Base-by-base conservation (phyloP, 176 grass and related monocot species). In the Zizania latifolia region DNA sequence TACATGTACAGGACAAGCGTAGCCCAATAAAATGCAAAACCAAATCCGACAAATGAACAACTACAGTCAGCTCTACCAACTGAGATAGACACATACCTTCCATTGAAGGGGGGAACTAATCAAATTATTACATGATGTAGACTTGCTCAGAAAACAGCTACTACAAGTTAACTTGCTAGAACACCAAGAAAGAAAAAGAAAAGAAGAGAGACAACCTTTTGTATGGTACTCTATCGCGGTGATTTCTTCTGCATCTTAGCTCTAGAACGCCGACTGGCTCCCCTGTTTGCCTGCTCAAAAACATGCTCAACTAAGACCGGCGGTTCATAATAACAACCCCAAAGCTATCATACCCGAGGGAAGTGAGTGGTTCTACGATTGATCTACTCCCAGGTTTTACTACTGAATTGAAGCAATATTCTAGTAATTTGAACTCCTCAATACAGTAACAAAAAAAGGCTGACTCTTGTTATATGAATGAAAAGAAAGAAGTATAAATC, bases 191-290 rank as follows among this genome's bases (percentile, higher is more conserved):
- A 2, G 3, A 51, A 51, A 51, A 51, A n/a, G 34, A 6, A 51
- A 19, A 51, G n/a, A 11, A 27, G 44, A 16, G 41, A 32, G 17
- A 71, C 8, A 28, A 6, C 21, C 15, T 38, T 15, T 28, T 26
- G 39, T 62, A 36, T 35, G 29, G 9, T 31, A 61, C 16, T 78
- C 70, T 71, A 83, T 50, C 16, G 6, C 36, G 70, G 71, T 22
- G 71, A 90, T 88, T 94, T 90, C 67, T 86, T 94, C n/a, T 43
- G 85, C 51, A 89, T 91, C 77, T 84, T 94, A 4, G 53, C 57
- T 70, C 77, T 86, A 15, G 59, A 83, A 66, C 78, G 80, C 13
- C 75, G 85, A 33, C n/a, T 79, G 6, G 31, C 7, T 26, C 62
- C 75, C 44, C 39, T 87, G 3, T 50, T 75, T 44, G 29, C 59